These are phyloP conservation scores for Zygnema circumcarinatum DNA, from an alignment of 139 green algal genomes.

Conservation along the genomic window DNA sequence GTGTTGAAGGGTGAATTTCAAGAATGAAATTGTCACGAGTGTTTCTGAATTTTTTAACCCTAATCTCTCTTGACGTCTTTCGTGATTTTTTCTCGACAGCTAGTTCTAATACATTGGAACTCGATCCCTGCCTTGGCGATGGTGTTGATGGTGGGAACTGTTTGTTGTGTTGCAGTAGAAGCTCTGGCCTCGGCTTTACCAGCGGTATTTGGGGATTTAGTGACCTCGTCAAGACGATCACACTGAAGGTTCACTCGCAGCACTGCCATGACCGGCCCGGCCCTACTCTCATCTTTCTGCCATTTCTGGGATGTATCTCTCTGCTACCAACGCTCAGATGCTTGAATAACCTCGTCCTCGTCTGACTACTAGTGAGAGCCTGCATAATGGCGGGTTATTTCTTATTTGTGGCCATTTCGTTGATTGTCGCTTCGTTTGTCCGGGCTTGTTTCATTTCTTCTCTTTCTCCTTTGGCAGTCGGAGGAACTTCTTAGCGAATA, in stretches of 20 bases:
- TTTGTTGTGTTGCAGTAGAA: neutral
- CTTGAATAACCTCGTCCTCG: neutral
- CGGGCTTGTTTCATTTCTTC: no score
- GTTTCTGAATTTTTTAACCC: neutral
- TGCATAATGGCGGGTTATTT: neutral
- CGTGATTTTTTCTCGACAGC: neutral
- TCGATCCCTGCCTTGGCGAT: neutral
- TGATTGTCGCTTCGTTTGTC: neutral
- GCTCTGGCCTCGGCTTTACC: neutral
- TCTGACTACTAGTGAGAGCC: neutral
- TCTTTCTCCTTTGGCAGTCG: conserved; percentile 32
- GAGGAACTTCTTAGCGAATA: conserved; percentile 51
- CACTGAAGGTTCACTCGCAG: neutral
- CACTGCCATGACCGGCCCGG: no score
- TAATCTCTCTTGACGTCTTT: neutral
- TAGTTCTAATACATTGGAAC: neutral
- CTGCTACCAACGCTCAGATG: neutral
- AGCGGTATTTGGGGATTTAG: neutral
- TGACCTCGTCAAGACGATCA: conserved; percentile 2
- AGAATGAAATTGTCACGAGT: neutral
- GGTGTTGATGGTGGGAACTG: neutral
- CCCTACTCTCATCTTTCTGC: no score
- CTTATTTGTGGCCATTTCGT: neutral
- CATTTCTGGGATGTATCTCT: neutral
- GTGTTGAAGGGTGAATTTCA: neutral